Percentiles rank a stretch among this genome's conserved stretches.
Evolutionary conservation across 768 basidiomycete species (phyloP).

Genomic region (Tricholomella constricta): DNA sequence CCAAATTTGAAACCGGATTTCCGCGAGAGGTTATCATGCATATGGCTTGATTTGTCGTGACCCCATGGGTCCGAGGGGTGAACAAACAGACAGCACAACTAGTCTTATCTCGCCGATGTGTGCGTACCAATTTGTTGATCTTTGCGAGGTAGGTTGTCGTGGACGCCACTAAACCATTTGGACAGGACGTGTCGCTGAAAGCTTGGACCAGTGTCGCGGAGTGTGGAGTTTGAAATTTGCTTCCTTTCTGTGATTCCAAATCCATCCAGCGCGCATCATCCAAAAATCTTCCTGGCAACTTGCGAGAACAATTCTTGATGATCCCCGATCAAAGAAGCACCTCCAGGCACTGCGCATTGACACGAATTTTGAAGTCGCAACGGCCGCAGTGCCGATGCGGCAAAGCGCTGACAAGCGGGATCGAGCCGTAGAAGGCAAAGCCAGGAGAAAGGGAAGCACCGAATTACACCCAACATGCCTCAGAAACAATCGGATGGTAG

Average conservation of each 20-base stretch:
- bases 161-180: constrained; percentile 42
- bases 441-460: constrained; percentile 23
- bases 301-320: constrained; percentile 44
- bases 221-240: constrained; percentile 19
- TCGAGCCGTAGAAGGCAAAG: constrained; percentile 5
- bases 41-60: too few relatives aligned
- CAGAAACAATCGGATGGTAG: constrained; percentile 4
- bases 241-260: background rate
- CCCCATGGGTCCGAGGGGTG: constrained; percentile 21
- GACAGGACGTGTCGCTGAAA: constrained; percentile 18
- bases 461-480: constrained; percentile 20
- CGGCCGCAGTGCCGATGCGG: constrained; percentile 32
- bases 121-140: too few relatives aligned
- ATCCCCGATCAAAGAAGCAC: constrained; percentile 64
- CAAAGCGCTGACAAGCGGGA: constrained; percentile 10
- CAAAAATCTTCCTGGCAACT: constrained; percentile 27
- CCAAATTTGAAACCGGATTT: constrained; percentile 1
- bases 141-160: background rate
- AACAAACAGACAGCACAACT: background rate
- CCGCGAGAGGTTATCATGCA: background rate
- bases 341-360: constrained; percentile 36
- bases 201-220: constrained; percentile 20
- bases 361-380: constrained; percentile 25
- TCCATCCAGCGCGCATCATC: constrained; percentile 13
- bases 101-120: too few relatives aligned